Evolutionary conservation across 2,329 filamentous ascomycete species (phyloP).

Genomic region (Microdochium nivale): DNA sequence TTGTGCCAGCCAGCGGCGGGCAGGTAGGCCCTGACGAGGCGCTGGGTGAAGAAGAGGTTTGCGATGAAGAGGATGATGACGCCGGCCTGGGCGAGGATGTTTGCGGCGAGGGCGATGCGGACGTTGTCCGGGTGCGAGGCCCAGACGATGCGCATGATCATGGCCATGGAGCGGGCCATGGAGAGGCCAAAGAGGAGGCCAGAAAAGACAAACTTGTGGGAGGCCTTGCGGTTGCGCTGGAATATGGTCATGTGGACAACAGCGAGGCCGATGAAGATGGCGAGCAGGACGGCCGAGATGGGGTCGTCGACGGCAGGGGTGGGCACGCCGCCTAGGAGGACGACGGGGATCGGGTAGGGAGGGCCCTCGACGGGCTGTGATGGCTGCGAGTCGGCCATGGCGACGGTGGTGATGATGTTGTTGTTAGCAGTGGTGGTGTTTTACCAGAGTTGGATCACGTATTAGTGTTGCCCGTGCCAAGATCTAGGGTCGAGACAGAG

Average conservation of each 20-base stretch:
- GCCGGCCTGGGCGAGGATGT: slow-evolving; percentile 26
- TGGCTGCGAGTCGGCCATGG: slow-evolving; percentile 7
- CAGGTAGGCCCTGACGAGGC: slow-evolving; percentile 27
- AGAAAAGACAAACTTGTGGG: slow-evolving; percentile 29
- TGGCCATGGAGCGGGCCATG: slow-evolving; percentile 23
- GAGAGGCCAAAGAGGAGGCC: slow-evolving; percentile 26
- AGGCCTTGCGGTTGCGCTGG: slow-evolving; percentile 20
- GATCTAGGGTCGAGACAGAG: too few species aligned
- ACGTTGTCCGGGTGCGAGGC: slow-evolving; percentile 16
- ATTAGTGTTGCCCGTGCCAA: background rate
- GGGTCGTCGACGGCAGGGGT: slow-evolving; percentile 52
- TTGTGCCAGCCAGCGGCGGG: slow-evolving; percentile 25
- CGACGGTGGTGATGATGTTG: background rate
- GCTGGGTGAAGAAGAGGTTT: slow-evolving; percentile 29
- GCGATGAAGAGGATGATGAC: slow-evolving; percentile 24
- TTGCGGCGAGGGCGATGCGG: slow-evolving; percentile 22
- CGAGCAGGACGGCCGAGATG: slow-evolving; percentile 53
- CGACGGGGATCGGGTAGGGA: slow-evolving; percentile 32
- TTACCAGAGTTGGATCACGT: too few species aligned
- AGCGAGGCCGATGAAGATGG: slow-evolving; percentile 45
- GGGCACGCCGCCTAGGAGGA: slow-evolving; percentile 50
- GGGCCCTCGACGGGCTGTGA: slow-evolving; percentile 14
- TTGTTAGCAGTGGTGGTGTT: background rate
- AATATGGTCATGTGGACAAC: slow-evolving; percentile 50
- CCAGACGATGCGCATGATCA: slow-evolving; percentile 26